Evolutionary conservation across 805 yeast genomes (phyloP).

Genomic region (Wickerhamomyces sydowiorum): DNA sequence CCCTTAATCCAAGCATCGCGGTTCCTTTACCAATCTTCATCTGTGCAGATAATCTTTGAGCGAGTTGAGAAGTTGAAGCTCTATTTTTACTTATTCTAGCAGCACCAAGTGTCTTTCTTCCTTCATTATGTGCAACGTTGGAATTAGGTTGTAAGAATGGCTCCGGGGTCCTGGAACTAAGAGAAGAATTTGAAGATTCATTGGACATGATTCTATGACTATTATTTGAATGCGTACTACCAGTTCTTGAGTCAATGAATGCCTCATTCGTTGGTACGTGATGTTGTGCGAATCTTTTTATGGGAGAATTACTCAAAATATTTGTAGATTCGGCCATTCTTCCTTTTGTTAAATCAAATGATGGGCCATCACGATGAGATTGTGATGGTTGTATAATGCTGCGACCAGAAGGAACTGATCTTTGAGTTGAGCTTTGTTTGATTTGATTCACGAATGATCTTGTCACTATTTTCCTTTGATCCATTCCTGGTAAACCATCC

Average conservation of each 20-base stretch:
- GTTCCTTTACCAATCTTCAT: conserved; percentile 17
- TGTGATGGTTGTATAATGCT: not conserved
- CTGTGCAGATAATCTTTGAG: conserved; percentile 19
- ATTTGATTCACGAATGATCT: conserved; percentile 16
- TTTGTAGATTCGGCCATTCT: conserved; percentile 21
- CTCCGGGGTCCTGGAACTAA: conserved; percentile 5
- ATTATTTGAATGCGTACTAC: conserved; percentile 2
- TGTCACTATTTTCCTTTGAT: conserved; percentile 4
- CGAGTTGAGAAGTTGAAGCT: conserved; percentile 18
- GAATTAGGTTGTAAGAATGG: not conserved
- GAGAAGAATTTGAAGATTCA: conserved; percentile 9
- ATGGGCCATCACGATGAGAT: not conserved
- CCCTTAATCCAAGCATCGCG: not conserved
- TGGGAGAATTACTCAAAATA: conserved; percentile 9
- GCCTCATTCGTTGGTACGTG: not conserved
- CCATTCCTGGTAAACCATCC: conserved; percentile 7
- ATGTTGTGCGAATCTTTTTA: not conserved
- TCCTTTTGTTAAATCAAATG: conserved; percentile 11
- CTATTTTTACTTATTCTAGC: conserved; percentile 8
- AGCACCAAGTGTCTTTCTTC: not conserved
- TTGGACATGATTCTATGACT: conserved; percentile 6
- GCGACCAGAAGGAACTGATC: not conserved
- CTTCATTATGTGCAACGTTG: not conserved
- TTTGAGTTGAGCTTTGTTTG: conserved; percentile 14
- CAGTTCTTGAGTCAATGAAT: not conserved